These are phyloP conservation scores for Solanum verrucosum DNA, from an alignment of 257 asterid genomes.

Conservation along the genomic window DNA sequence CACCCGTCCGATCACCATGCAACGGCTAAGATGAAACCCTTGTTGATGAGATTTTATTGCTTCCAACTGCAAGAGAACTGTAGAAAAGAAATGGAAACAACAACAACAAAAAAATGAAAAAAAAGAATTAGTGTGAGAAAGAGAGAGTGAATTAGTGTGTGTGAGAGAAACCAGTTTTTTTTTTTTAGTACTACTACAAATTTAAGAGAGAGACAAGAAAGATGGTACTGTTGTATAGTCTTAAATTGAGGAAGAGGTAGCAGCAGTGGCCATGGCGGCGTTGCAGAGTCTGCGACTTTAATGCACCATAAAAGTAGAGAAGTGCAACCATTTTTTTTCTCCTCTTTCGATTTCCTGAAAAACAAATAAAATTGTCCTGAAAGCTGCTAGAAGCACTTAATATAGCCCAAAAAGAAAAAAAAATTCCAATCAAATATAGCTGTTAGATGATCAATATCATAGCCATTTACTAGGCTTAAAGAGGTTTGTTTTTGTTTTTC, in stretches of 20 bases:
- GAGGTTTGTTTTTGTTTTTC: background rate
- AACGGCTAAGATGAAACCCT: constrained; percentile 27
- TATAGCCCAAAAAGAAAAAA: constrained; percentile 12
- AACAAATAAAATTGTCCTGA: constrained; percentile 5
- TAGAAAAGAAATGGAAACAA: constrained; percentile 30
- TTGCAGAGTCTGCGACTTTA: constrained; percentile 75
- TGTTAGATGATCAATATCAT: background rate
- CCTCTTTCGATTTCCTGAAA: constrained; percentile 29
- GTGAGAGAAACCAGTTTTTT: background rate
- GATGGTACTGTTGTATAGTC: constrained; percentile 4
- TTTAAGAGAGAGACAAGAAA: constrained; percentile 11
- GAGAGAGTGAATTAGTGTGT: background rate
- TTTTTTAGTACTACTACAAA: background rate
- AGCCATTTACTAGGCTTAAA: background rate
- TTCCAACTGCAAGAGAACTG: constrained; percentile 51
- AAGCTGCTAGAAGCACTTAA: constrained; percentile 17
- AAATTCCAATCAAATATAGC: background rate
- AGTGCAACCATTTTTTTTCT: constrained; percentile 10
- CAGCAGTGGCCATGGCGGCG: constrained; percentile 91
- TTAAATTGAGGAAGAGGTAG: constrained; percentile 15
- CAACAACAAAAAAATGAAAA: background rate
- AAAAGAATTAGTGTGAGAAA: constrained; percentile 7
- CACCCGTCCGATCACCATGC: constrained; percentile 24
- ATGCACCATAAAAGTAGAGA: constrained; percentile 26
- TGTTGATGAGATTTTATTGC: constrained; percentile 23